A percentile compares a stretch with the other conserved stretches of the same genome.
Conservation (phyloP, 441 rosid genomes). For the Populus hybrid region DNA sequence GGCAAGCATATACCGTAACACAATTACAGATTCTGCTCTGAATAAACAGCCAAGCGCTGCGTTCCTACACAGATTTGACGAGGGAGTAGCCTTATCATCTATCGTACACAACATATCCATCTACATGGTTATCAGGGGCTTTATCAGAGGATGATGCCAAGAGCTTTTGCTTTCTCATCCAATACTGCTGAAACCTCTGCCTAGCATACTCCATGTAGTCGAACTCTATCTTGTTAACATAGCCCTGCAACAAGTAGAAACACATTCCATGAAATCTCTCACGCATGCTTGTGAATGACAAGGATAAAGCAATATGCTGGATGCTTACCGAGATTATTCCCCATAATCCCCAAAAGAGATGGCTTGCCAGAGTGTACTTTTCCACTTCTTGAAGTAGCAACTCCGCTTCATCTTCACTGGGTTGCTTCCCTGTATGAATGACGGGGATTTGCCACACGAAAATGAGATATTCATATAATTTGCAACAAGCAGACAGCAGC, state of each 20-base stretch:
- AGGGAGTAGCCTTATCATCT: not conserved
- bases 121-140: not conserved
- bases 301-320: not conserved
- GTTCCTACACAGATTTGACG: not conserved
- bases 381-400: conserved; percentile 54
- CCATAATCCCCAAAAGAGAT: conserved; percentile 92
- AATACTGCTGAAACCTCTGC: conserved; percentile 85
- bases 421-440: conserved; percentile 37
- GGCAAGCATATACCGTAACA: not conserved
- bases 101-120: conserved; percentile 8
- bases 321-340: conserved; percentile 84
- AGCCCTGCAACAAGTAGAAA: conserved; percentile 39
- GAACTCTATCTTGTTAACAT: conserved; percentile 74
- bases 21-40: not conserved
- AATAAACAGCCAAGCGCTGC: not conserved
- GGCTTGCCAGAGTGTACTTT: conserved; percentile 73
- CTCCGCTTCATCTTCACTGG: conserved; percentile 49
- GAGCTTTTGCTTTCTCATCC: conserved; percentile 56
- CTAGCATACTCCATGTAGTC: conserved; percentile 81
- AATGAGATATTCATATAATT: not conserved
- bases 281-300: no score
- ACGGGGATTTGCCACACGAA: not conserved
- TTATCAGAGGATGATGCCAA: conserved; percentile 21
- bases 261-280: not conserved
- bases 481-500: not conserved